Base-by-base conservation (phyloP, 2,329 filamentous ascomycete species). In the Trichoderma sp. region DNA sequence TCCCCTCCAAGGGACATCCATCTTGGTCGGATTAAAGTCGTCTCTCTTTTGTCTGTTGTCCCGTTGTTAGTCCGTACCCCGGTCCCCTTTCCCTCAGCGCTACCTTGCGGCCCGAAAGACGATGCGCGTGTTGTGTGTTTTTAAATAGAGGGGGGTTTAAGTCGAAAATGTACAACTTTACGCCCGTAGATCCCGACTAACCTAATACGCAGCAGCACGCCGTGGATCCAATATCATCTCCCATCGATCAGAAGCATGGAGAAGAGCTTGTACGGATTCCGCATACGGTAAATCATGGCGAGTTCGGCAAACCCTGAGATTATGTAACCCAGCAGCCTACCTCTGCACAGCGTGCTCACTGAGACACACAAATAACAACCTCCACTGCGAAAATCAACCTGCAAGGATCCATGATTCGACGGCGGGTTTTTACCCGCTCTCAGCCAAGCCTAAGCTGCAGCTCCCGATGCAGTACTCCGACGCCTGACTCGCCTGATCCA, bases 51-150 rank as follows among this genome's bases (percentile, higher is more conserved):
- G 47, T 57, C 64, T 26, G 28, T 15, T 21, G 5, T 21, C n/a
- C 43, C 18, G 34, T 39, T 43, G 47, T 26, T n/a, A 14, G 47
- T 60, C 18, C 1, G 24, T 24, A 24, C 24, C 56, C 56, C 56
- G 28, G 66, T 58, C n/a, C 9, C n/a, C 36, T 51, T n/a, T 30
- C 36, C 26, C 26, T 69, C 56, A 61, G 66, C 66, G 57, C 66
- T 69, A 69, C 57, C 18, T 57, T 69, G 66, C 66, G 66, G 66
- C 66, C 66, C 66, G 66, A 61, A 69, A 60, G 36, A 60, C 36
- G 57, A 43, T 39, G 43, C 39, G 39, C 24, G 12, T 24, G n/a
- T 60, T 69, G 26, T 30, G 28, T 30, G 26, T 43, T 60, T 34
- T 60, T 32, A 34, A 43, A 43, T 60, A 32, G 24, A 53, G 21